These are phyloP conservation scores for Usnea hakonensis DNA, from an alignment of 495 filamentous ascomycete genomes.

Conservation along the genomic window DNA sequence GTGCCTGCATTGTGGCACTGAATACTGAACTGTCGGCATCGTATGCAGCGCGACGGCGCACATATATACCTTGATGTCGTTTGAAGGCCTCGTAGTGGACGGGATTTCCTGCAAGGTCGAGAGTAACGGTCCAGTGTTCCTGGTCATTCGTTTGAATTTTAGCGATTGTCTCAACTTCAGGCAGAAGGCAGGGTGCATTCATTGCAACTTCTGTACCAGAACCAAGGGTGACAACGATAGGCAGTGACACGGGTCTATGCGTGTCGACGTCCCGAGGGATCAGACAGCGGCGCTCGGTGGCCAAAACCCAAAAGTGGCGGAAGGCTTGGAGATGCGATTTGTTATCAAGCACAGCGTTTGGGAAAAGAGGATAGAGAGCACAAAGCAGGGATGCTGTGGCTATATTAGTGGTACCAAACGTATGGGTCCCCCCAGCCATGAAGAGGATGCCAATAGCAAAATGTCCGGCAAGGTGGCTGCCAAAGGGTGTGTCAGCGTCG, in stretches of 20 bases:
- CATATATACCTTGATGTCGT: constrained; percentile 65
- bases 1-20: constrained; percentile 61
- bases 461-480: constrained; percentile 87
- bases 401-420: constrained; percentile 81
- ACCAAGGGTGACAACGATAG: constrained; percentile 52
- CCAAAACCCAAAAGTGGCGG: constrained; percentile 94
- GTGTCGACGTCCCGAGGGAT: constrained; percentile 79
- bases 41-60: constrained; percentile 68
- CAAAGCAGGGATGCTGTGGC: constrained; percentile 81
- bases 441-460: constrained; percentile 89
- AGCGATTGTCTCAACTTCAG: constrained; percentile 62
- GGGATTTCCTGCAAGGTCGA: constrained; percentile 66
- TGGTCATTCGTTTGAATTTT: constrained; percentile 58
- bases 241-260: constrained; percentile 64
- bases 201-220: constrained; percentile 37
- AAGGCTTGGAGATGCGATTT: constrained; percentile 93
- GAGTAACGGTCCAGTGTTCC: constrained; percentile 76
- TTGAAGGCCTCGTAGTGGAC: constrained; percentile 61
- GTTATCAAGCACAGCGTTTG: constrained; percentile 81
- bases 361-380: constrained; percentile 91
- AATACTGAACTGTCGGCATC: constrained; percentile 64
- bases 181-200: constrained; percentile 73
- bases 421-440: constrained; percentile 82
- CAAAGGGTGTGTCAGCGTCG: constrained; percentile 77
- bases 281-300: constrained; percentile 81